Conservation (phyloP, 2,329 filamentous ascomycete species). For the Orbilia quercus region DNA sequence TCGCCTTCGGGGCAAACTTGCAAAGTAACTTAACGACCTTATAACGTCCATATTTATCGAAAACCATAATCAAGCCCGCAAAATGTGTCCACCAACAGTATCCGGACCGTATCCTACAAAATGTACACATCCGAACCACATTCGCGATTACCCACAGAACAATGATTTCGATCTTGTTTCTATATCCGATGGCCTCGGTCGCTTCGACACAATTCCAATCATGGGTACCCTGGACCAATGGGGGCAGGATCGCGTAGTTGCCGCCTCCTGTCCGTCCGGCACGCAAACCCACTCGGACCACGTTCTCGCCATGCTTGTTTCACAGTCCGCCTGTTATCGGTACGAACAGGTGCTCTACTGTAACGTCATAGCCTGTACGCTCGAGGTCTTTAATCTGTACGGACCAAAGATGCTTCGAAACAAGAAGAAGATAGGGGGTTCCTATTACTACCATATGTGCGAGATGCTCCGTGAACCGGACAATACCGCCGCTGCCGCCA, state of each 20-base stretch:
- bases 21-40: too few species aligned
- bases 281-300: conserved; percentile 18
- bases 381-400: conserved; percentile 30
- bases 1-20: too few species aligned
- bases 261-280: conserved; percentile 5
- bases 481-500: conserved; percentile 21
- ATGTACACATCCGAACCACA: conserved; percentile 45
- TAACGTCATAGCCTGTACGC: conserved; percentile 31
- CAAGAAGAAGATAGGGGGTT: conserved; percentile 45
- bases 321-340: conserved; percentile 35
- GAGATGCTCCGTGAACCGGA: conserved; percentile 40
- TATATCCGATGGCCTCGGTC: conserved; percentile 38
- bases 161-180: conserved; percentile 29
- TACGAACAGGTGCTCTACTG: conserved; percentile 35
- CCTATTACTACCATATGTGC: conserved; percentile 46
- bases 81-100: conserved; percentile 26
- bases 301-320: conserved; percentile 17
- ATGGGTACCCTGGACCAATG: conserved; percentile 37
- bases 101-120: conserved; percentile 6
- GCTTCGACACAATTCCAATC: conserved; percentile 44
- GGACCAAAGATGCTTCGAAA: conserved; percentile 47
- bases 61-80: neutral
- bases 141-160: conserved; percentile 24
- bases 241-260: conserved; percentile 23
- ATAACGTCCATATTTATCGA: too few species aligned